phyloP scores from a whole-genome alignment of 1,284 basidiomycete genomes.

The Crepidotus sp. region DNA sequence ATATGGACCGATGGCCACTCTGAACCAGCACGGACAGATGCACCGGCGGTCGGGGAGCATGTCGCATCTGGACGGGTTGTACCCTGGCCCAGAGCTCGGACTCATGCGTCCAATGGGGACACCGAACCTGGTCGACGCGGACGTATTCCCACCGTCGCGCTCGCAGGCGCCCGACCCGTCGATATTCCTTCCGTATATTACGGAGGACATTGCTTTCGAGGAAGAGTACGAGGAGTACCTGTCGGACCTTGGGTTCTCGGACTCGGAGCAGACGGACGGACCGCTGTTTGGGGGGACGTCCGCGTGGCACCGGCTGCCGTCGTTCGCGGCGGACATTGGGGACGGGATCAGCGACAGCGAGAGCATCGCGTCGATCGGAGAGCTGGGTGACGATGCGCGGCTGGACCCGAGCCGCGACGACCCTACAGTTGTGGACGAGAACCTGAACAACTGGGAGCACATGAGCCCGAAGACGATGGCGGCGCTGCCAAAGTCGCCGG shows the following conservation, averaged over 20 bases:
- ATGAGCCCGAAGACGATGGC: constrained; percentile 92
- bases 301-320: constrained; percentile 70
- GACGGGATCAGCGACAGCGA: constrained; percentile 85
- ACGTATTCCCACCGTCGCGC: constrained; percentile 76
- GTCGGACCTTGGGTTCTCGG: constrained; percentile 70
- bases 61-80: constrained; percentile 69
- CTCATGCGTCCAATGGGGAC: constrained; percentile 69
- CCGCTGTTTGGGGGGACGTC: constrained; percentile 42
- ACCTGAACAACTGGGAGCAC: constrained; percentile 93
- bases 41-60: constrained; percentile 73
- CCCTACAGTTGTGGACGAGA: constrained; percentile 60
- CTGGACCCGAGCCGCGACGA: constrained; percentile 55
- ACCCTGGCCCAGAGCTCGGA: constrained; percentile 64
- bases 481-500: constrained; percentile 80
- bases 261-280: constrained; percentile 40
- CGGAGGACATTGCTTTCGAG: constrained; percentile 80
- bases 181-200: constrained; percentile 75
- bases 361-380: constrained; percentile 81
- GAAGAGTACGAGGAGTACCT: constrained; percentile 85
- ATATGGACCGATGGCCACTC: constrained; percentile 55
- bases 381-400: constrained; percentile 70
- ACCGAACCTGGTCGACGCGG: constrained; percentile 66
- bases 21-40: constrained; percentile 43
- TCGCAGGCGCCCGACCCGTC: constrained; percentile 78
- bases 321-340: constrained; percentile 59